phyloP scores from a whole-genome alignment of 2,329 filamentous ascomycete genomes.

The Fusarium multiceps region DNA sequence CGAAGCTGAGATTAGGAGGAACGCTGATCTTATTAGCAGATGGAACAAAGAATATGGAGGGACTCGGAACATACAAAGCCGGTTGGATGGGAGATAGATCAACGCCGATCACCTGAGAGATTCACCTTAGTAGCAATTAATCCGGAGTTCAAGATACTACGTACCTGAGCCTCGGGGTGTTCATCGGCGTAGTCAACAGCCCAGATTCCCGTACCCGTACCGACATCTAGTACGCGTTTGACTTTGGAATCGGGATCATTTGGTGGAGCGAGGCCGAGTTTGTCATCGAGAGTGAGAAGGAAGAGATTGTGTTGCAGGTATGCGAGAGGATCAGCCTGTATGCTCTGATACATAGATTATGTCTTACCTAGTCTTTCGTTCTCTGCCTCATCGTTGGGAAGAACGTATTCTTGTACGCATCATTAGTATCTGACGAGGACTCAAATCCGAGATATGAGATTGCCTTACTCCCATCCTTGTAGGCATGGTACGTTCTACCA shows the following conservation, averaged over 20 bases:
- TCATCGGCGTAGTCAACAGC: slow-evolving; percentile 37
- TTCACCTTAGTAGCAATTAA: fast-evolving
- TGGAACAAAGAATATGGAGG: too few species aligned
- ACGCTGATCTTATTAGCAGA: slow-evolving; percentile 3
- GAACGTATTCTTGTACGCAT: slow-evolving; percentile 16
- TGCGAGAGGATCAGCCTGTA: not conserved
- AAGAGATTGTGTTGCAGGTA: slow-evolving; percentile 37
- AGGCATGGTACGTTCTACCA: slow-evolving; percentile 18
- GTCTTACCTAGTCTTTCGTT: slow-evolving; percentile 25
- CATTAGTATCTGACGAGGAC: fast-evolving
- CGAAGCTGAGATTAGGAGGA: slow-evolving; percentile 23
- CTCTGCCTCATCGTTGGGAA: slow-evolving; percentile 37
- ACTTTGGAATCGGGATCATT: slow-evolving; percentile 23
- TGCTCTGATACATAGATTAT: fast-evolving
- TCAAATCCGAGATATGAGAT: fast-evolving
- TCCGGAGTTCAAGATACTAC: fast-evolving
- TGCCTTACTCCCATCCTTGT: slow-evolving; percentile 15
- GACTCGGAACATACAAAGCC: not conserved
- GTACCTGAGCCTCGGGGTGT: slow-evolving; percentile 22
- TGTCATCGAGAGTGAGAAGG: slow-evolving; percentile 26
- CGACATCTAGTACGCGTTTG: slow-evolving; percentile 30
- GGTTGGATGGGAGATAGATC: slow-evolving; percentile 37
- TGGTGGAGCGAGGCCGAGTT: slow-evolving; percentile 28
- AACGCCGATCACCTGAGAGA: slow-evolving; percentile 10
- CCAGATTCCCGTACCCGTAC: slow-evolving; percentile 40